Conservation (phyloP, 106 monocot species). For the Alisma plantagoaquatica region DNA sequence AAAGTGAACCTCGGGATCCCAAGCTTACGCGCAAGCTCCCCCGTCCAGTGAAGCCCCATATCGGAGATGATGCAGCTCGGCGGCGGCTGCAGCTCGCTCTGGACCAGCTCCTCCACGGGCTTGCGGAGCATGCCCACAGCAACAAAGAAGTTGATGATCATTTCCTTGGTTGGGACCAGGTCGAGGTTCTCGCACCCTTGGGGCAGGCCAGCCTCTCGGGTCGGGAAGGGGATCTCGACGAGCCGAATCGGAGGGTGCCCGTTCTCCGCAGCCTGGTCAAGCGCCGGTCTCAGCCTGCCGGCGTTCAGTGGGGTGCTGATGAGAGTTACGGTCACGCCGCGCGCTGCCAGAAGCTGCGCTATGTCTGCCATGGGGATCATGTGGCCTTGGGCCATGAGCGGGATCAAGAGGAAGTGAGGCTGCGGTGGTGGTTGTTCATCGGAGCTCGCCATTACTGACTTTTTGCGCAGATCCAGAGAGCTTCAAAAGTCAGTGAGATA, state of each 20-base stretch:
- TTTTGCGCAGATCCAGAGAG: no score
- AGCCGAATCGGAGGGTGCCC: conserved; percentile 21
- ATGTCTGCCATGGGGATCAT: conserved; percentile 57
- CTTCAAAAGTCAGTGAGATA: no score
- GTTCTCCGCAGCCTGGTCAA: conserved; percentile 6
- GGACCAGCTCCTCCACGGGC: conserved; percentile 17
- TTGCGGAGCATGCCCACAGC: conserved; percentile 14
- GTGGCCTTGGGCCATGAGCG: conserved; percentile 52
- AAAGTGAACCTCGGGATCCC: conserved; percentile 31
- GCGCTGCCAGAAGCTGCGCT: conserved; percentile 31
- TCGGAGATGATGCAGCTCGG: conserved; percentile 45
- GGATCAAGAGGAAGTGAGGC: conserved; percentile 43
- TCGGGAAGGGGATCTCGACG: conserved; percentile 32
- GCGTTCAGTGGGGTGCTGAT: conserved; percentile 45
- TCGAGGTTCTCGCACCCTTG: conserved; percentile 36
- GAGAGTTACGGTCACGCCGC: conserved; percentile 34
- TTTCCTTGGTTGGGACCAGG: neutral
- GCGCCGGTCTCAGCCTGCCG: conserved; percentile 14
- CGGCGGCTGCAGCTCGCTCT: neutral
- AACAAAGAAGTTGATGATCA: conserved; percentile 7
- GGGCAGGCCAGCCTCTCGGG: conserved; percentile 27
- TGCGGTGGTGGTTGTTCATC: no score
- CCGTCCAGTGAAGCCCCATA: conserved; percentile 24
- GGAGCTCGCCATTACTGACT: no score
- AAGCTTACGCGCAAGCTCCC: conserved; percentile 11